Evolutionary conservation across 2,329 filamentous ascomycete species (phyloP).

Genomic region (Aureobasidium uvarum): DNA sequence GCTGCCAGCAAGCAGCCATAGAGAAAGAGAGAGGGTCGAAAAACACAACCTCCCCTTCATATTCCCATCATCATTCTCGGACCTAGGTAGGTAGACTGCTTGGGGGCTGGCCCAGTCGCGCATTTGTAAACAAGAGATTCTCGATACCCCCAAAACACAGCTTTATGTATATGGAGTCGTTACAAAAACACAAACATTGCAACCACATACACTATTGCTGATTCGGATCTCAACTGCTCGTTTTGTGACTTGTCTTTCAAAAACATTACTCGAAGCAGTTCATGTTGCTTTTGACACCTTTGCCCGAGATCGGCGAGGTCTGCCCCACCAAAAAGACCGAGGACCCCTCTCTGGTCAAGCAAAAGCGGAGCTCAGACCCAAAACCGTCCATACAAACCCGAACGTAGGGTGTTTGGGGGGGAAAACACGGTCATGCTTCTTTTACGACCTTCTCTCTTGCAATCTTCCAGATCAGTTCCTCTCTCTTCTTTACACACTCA

Average conservation of each 20-base stretch:
- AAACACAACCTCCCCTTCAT: neutral
- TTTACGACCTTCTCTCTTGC: constrained; percentile 19
- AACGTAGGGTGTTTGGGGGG: too few relatives aligned
- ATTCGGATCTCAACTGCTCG: neutral
- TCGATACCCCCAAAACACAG: constrained; percentile 19
- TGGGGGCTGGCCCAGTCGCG: neutral
- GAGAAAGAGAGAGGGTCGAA: neutral
- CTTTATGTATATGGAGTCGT: constrained; percentile 16
- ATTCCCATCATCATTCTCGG: neutral
- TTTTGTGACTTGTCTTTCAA: neutral
- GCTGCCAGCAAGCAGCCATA: constrained; percentile 31
- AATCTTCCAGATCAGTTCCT: constrained; percentile 3
- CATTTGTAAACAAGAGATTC: constrained; percentile 12
- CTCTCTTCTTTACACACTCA: neutral
- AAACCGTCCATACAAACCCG: constrained; percentile 20
- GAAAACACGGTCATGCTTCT: constrained; percentile 9
- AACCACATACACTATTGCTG: neutral
- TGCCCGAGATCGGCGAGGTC: constrained; percentile 16
- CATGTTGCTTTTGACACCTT: neutral
- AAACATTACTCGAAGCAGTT: constrained; percentile 7
- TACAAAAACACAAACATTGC: neutral
- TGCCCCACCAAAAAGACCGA: constrained; percentile 26
- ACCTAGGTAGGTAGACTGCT: constrained; percentile 5
- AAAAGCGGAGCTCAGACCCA: constrained; percentile 10
- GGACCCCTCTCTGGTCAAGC: neutral